Conservation (phyloP, 192 early-diverging fungal species). For the Podila epicladia region DNA sequence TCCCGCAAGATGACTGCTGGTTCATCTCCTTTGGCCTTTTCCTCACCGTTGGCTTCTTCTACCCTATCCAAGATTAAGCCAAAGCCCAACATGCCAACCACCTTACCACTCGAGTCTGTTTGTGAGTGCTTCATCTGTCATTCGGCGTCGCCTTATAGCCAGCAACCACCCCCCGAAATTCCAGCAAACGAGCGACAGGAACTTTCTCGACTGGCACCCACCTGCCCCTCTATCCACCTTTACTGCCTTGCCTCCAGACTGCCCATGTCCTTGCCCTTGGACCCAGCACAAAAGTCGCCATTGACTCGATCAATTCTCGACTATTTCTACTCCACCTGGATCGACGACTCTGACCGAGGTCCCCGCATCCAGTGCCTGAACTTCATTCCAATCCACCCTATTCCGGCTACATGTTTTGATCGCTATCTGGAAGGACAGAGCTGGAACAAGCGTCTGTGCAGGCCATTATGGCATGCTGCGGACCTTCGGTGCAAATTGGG, state of each 20-base stretch:
- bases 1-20: constrained; percentile 44
- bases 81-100: constrained; percentile 47
- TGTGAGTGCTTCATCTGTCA: constrained; percentile 50
- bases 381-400: constrained; percentile 50
- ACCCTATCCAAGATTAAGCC: constrained; percentile 24
- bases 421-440: constrained; percentile 36
- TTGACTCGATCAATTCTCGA: constrained; percentile 42
- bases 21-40: constrained; percentile 25
- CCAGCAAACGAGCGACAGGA: constrained; percentile 32
- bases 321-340: constrained; percentile 48
- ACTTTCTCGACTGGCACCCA: constrained; percentile 32
- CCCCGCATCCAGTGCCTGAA: constrained; percentile 43
- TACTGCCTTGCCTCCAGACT: constrained; percentile 43
- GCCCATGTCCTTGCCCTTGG: constrained; percentile 44
- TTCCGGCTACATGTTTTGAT: constrained; percentile 43
- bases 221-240: constrained; percentile 45
- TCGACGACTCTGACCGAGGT: constrained; percentile 16
- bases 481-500: constrained; percentile 46
- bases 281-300: constrained; percentile 35
- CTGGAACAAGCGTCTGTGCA: constrained; percentile 46
- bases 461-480: constrained; percentile 48
- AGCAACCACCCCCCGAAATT: constrained; percentile 32
- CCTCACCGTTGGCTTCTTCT: constrained; percentile 12
- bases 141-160: constrained; percentile 36
- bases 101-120: constrained; percentile 36